Base-by-base conservation (phyloP, 495 filamentous ascomycete genomes). In the Penicillium herquei region DNA sequence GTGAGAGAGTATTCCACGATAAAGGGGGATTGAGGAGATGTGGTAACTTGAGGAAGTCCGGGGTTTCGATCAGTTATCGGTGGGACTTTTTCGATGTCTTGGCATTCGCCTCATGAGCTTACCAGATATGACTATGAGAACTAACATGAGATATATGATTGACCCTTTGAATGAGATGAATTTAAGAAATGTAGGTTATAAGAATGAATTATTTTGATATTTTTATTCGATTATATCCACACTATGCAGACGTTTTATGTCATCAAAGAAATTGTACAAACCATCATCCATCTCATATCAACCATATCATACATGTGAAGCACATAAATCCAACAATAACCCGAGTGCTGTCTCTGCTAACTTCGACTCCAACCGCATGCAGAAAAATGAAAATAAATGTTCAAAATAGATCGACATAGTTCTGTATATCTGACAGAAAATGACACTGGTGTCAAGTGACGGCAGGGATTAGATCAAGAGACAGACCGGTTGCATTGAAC, bases 401-500 rank as follows among this genome's bases (percentile, higher is more conserved):
- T 26, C 21, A 26, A 26, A 26, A 26, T 2, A 26, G 1, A 26
- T 26, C 21, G 4, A 26, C 21, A n/a, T n/a, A 26, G 21, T 2
- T 26, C 21, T 26, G 21, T 26, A 26, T 2, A 26, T 26, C 21
- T 1, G 21, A 26, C 21, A 26, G 21, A 26, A 26, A 26, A 26
- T 26, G 21, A 26, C 1, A 26, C 21, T 26, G 21, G 21, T 26
- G 21, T 4, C 21, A 26, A 26, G 21, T 26, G 2, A 26, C 21
- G 1, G 21, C 21, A 26, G 21, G 21, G 21, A 26, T 26, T 26
- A 26, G 21, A 30, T 54, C 47, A 66, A 52, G 54, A 34, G 52
- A 67, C 46, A 47, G 71, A 59, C 18, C 57, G 69, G 49, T 67
- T 66, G 69, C 82, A 86, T 12, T 63, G 71, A 39, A 71, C 74